A percentile compares a stretch with the other conserved stretches of the same genome.
Conservation (phyloP, 306 rosid species). For the Quercus rubra region DNA sequence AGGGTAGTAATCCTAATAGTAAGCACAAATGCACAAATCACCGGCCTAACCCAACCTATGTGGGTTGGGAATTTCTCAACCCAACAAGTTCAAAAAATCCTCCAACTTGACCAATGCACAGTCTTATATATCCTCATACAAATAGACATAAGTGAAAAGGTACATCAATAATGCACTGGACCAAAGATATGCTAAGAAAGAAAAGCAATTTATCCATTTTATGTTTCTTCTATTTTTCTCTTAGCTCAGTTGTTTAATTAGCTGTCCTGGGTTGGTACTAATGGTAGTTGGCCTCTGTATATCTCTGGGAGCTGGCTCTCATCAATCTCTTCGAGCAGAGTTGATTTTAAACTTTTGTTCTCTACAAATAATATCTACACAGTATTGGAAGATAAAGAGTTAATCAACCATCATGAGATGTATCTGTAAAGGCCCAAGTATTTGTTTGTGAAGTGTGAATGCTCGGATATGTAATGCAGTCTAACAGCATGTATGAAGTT, state of each 20-base stretch:
- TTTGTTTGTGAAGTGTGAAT: no score
- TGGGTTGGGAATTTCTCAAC: no score
- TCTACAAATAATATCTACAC: constrained; percentile 31
- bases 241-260: constrained; percentile 4
- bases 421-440: no score
- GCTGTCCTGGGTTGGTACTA: constrained; percentile 26
- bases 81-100: no score
- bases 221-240: not conserved
- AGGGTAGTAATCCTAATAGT: no score
- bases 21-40: no score
- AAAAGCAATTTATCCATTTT: not conserved
- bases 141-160: no score
- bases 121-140: no score
- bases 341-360: constrained; percentile 18
- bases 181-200: not conserved
- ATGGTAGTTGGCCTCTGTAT: constrained; percentile 29
- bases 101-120: no score
- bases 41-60: no score
- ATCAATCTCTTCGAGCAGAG: constrained; percentile 25
- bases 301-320: constrained; percentile 36
- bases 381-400: not conserved
- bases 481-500: not conserved
- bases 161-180: not conserved
- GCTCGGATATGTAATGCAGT: no score
- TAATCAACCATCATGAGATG: no score